Evolutionary conservation across 2,329 filamentous ascomycete genomes (phyloP).

Genomic region (Niveomyces coronatus): DNA sequence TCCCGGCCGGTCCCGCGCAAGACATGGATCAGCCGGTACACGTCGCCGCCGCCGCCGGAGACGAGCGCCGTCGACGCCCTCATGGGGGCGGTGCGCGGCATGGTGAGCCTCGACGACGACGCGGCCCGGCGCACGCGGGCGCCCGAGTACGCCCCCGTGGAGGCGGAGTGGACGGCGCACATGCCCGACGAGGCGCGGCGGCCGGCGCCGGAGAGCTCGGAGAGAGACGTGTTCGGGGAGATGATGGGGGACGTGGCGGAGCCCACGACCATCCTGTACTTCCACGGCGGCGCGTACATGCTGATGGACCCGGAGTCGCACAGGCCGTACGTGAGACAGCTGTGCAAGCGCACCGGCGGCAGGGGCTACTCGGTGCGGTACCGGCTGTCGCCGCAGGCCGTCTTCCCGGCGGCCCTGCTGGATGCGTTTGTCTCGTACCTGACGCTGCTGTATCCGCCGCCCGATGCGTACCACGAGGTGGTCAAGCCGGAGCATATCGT

Average conservation of each 20-base stretch:
- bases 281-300: constrained; percentile 69
- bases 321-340: constrained; percentile 43
- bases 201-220: constrained; percentile 43
- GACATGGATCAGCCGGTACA: constrained; percentile 71
- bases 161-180: constrained; percentile 71
- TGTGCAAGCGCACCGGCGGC: constrained; percentile 58
- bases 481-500: constrained; percentile 58
- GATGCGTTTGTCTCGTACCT: constrained; percentile 67
- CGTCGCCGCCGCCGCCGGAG: constrained; percentile 48
- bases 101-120: constrained; percentile 13
- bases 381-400: constrained; percentile 61
- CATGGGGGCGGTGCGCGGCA: constrained; percentile 38
- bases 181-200: constrained; percentile 41
- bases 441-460: constrained; percentile 59
- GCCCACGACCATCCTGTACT: constrained; percentile 57
- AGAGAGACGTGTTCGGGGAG: constrained; percentile 52
- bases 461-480: constrained; percentile 54
- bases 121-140: constrained; percentile 17
- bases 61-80: constrained; percentile 47
- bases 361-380: constrained; percentile 65
- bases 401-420: constrained; percentile 64
- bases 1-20: constrained; percentile 64
- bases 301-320: constrained; percentile 62
- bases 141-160: constrained; percentile 45
- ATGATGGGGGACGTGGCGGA: constrained; percentile 58